These are phyloP conservation scores for Bauhinia variegata DNA, from an alignment of 306 rosid genomes.

Conservation along the genomic window DNA sequence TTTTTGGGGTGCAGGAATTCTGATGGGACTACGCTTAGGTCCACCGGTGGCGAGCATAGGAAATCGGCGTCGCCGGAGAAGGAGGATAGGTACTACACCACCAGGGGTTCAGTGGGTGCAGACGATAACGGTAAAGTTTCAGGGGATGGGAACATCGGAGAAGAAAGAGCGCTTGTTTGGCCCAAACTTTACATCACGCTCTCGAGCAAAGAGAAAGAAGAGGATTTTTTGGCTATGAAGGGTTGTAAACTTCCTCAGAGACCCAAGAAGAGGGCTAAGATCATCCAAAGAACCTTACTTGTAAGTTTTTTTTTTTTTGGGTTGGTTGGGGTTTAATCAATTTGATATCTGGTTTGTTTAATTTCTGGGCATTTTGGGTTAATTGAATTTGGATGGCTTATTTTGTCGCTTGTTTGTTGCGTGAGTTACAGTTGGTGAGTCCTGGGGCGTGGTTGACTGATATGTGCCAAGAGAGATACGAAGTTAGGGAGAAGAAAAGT, in stretches of 20 bases:
- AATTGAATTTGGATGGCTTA: conserved; percentile 9
- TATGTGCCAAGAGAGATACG: conserved; percentile 91
- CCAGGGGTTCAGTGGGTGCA: conserved; percentile 66
- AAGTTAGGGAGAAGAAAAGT: conserved; percentile 87
- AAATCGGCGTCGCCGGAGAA: conserved; percentile 73
- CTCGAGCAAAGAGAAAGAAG: conserved; percentile 85
- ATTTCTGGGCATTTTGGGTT: not conserved
- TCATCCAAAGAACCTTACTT: conserved; percentile 74
- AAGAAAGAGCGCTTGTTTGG: conserved; percentile 64
- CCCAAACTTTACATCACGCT: conserved; percentile 68
- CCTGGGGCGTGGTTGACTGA: conserved; percentile 92
- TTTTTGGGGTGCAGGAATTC: conserved; percentile 54
- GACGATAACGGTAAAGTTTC: conserved; percentile 57
- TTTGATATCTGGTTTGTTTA: too few species aligned
- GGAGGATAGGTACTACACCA: conserved; percentile 76
- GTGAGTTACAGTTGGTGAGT: conserved; percentile 65
- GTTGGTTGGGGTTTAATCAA: too few species aligned
- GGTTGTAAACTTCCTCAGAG: conserved; percentile 84
- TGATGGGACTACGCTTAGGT: conserved; percentile 55
- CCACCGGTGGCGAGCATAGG: conserved; percentile 45
- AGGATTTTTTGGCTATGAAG: conserved; percentile 82
- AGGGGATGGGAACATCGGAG: conserved; percentile 52
- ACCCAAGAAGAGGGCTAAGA: conserved; percentile 80
- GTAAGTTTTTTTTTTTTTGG: conserved; percentile 40
- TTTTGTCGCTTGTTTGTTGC: not conserved